phyloP scores from a whole-genome alignment of 495 filamentous ascomycete species.

The Oidiodendron maius region DNA sequence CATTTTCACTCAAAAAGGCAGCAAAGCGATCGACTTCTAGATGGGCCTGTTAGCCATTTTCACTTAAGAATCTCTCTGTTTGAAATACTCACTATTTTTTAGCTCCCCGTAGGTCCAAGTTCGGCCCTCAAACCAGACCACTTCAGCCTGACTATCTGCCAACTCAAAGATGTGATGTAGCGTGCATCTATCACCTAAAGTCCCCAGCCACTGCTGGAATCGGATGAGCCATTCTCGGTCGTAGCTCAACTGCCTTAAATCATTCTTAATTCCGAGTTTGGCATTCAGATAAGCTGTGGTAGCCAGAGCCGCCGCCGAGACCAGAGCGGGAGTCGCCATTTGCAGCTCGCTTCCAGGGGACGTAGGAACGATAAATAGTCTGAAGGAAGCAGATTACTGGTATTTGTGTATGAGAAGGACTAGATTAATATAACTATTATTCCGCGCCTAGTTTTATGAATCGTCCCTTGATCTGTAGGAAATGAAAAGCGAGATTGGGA shows the following conservation, averaged over 20 bases:
- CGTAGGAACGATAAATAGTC: no score
- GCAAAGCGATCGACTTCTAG: constrained; percentile 42
- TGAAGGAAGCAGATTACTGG: no score
- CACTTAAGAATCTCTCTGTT: not conserved
- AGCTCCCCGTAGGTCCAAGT: constrained; percentile 44
- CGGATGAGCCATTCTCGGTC: constrained; percentile 31
- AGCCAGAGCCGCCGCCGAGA: constrained; percentile 35
- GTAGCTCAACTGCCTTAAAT: constrained; percentile 29
- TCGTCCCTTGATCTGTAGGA: no score
- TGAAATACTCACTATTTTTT: constrained; percentile 35
- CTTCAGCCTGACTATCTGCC: constrained; percentile 30
- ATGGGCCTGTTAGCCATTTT: not conserved
- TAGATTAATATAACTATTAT: no score
- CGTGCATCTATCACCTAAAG: constrained; percentile 37
- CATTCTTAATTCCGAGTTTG: constrained; percentile 37
- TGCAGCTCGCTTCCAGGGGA: no score
- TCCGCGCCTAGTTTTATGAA: no score
- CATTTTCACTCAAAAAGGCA: constrained; percentile 32
- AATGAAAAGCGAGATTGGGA: not conserved
- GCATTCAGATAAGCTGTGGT: constrained; percentile 45
- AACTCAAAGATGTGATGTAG: constrained; percentile 39
- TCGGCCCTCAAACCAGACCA: constrained; percentile 46
- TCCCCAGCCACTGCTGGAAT: constrained; percentile 31
- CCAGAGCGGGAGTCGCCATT: constrained; percentile 10
- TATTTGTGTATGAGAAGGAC: no score